Base-by-base conservation (phyloP, 1,284 basidiomycete species). In the Megacollybia platyphylla region DNA sequence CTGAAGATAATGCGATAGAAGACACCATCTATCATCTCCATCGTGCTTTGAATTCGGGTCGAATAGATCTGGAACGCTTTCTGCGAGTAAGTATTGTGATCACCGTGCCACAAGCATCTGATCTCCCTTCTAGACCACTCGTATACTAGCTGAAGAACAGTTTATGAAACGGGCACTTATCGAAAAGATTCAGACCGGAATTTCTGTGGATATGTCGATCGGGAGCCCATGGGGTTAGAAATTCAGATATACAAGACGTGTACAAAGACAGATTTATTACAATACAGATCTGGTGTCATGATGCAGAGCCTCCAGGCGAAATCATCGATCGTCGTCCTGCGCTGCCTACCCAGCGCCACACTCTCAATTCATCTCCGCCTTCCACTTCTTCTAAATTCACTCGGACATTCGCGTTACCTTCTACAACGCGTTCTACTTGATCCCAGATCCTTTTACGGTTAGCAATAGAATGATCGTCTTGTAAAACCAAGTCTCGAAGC, bases 1-100 rank as follows among this genome's bases (percentile, higher is more conserved):
- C 96, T n/a, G 96, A 98, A 59, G 96, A 98, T 60, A 92, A 93
- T 53, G 92, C 94, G 0, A 90, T 98, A 53, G 92, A 97, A 60
- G 96, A 98, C 61, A 94, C 94, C 20, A 85, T 97, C 47, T 98
- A 97, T 63, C 93, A 98, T 58, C 74, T 99, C 41, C 90, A 93
- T 45, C 77, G 93, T 45, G 94, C 92, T 2, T 68, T 99, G 49
- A 94, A 94, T 56, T 73, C 86, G 36, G 93, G 94, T 7, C 76
- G 88, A 44, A 83, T 96, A 49, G 92, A 97, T 65, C 73, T 96
- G 46, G 91, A 96, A 57, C 74, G 86, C 36, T 96, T 93, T 68
- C 66, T 94, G 47, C 82, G 90, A 67, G 89, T 87, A 57, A 52
- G 80, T 55, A 46, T 42, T 18, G 36, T 48, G 43, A 32, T 41